phyloP scores from a whole-genome alignment of 1,284 basidiomycete genomes.

The Puccinia novopanici region DNA sequence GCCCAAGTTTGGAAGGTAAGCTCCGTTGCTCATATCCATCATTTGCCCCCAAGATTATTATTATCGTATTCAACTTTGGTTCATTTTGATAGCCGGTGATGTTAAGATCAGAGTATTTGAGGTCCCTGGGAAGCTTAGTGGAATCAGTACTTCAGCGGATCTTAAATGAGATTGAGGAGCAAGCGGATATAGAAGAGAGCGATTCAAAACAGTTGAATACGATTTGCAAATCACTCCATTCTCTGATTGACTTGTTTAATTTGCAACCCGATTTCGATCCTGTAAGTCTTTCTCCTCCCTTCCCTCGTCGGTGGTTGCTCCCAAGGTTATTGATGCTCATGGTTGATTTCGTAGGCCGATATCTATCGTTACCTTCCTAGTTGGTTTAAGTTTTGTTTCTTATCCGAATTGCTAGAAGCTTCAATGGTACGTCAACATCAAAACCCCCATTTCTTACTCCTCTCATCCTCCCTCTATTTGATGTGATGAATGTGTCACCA shows the following conservation, averaged over 20 bases:
- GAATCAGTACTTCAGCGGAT: constrained; percentile 73
- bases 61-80: not conserved
- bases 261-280: constrained; percentile 65
- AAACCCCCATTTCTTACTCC: not conserved
- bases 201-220: constrained; percentile 82
- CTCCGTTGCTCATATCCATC: not conserved
- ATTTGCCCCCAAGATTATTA: not conserved
- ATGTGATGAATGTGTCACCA: no score
- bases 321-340: not conserved
- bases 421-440: constrained; percentile 45
- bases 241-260: constrained; percentile 76
- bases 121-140: constrained; percentile 70
- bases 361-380: constrained; percentile 67
- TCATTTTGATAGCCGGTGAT: constrained; percentile 56
- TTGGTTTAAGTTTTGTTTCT: constrained; percentile 93
- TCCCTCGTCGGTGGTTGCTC: not conserved
- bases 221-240: constrained; percentile 74
- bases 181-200: constrained; percentile 85
- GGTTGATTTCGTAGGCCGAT: constrained; percentile 29
- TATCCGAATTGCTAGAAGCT: constrained; percentile 80
- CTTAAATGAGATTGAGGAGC: constrained; percentile 72
- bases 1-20: constrained; percentile 73
- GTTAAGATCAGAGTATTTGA: constrained; percentile 55
- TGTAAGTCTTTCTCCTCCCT: constrained; percentile 51
- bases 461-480: no score